Evolutionary conservation across 306 rosid genomes (phyloP).

Genomic region (Ochetophila trinervis): DNA sequence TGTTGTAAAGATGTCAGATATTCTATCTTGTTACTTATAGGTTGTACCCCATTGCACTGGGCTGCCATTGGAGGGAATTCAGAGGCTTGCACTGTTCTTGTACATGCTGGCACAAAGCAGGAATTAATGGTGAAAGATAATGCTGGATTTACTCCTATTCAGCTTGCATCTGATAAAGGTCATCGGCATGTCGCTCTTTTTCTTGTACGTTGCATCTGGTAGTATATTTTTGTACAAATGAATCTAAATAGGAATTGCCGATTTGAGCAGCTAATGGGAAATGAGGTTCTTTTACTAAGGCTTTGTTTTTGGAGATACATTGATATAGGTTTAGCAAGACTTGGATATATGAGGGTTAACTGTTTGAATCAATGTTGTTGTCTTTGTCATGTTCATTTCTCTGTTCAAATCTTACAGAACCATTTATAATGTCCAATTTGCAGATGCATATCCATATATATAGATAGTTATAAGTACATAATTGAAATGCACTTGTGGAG

Average conservation of each 20-base stretch:
- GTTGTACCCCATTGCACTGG: slow-evolving; percentile 98
- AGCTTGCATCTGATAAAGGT: slow-evolving; percentile 92
- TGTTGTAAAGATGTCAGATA: slow-evolving; percentile 18
- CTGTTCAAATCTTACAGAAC: too few relatives aligned
- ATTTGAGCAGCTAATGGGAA: slow-evolving; percentile 16
- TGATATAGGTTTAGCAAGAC: not conserved
- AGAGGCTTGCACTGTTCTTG: slow-evolving; percentile 88
- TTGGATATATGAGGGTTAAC: too few relatives aligned
- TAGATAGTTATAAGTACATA: too few relatives aligned
- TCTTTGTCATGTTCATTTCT: too few relatives aligned
- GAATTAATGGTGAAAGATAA: slow-evolving; percentile 79
- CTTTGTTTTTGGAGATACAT: not conserved
- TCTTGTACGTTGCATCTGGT: slow-evolving; percentile 66
- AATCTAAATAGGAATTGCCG: slow-evolving; percentile 23
- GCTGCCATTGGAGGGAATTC: slow-evolving; percentile 72
- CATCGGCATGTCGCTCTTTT: slow-evolving; percentile 83
- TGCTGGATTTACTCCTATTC: slow-evolving; percentile 79
- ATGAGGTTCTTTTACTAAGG: slow-evolving; percentile 15
- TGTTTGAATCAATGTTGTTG: too few relatives aligned
- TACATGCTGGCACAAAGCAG: slow-evolving; percentile 82
- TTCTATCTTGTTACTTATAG: slow-evolving; percentile 36
- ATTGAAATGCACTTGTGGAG: too few relatives aligned
- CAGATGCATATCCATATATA: too few relatives aligned
- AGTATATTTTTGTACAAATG: slow-evolving; percentile 15
- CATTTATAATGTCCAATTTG: too few relatives aligned